Conservation (phyloP, 305 asterid genomes). For the Vinca major region DNA sequence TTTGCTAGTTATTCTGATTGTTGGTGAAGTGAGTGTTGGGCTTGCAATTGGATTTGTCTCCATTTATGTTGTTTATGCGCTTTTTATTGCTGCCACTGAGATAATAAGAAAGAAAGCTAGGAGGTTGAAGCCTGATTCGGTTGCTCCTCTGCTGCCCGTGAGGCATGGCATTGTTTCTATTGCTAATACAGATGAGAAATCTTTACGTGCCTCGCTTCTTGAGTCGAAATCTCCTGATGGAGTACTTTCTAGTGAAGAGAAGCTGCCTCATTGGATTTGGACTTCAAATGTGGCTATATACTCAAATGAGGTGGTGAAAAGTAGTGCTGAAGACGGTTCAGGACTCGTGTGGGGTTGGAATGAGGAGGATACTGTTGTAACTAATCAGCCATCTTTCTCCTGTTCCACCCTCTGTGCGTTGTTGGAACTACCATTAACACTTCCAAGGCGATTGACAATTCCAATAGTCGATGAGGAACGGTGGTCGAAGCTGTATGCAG, state of each 20-base stretch:
- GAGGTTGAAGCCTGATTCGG: conserved; percentile 24
- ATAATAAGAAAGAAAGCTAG: conserved; percentile 23
- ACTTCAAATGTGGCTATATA: conserved; percentile 43
- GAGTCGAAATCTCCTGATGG: conserved; percentile 21
- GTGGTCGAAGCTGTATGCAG: conserved; percentile 70
- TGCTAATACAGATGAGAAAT: conserved; percentile 18
- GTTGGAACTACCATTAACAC: conserved; percentile 50
- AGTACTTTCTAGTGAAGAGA: conserved; percentile 27
- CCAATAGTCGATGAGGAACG: conserved; percentile 68
- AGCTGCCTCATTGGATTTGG: conserved; percentile 71
- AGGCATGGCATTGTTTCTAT: conserved; percentile 13
- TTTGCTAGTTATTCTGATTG: conserved; percentile 37
- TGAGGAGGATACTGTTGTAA: conserved; percentile 25
- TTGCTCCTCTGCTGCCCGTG: conserved; percentile 38
- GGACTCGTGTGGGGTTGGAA: conserved; percentile 62
- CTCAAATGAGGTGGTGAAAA: conserved; percentile 34
- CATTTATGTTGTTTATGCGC: conserved; percentile 51
- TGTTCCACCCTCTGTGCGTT: conserved; percentile 40
- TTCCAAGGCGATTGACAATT: conserved; percentile 61
- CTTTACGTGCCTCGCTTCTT: conserved; percentile 19
- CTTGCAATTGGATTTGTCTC: conserved; percentile 53
- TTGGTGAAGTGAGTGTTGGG: conserved; percentile 50
- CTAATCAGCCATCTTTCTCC: conserved; percentile 21
- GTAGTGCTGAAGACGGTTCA: conserved; percentile 13
- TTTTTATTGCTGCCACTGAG: conserved; percentile 52